Percentiles rank a stretch among this genome's conserved stretches.
These are phyloP conservation scores for Ceratocystis destructans DNA, from an alignment of 2,329 filamentous ascomycete species.

Conservation along the genomic window DNA sequence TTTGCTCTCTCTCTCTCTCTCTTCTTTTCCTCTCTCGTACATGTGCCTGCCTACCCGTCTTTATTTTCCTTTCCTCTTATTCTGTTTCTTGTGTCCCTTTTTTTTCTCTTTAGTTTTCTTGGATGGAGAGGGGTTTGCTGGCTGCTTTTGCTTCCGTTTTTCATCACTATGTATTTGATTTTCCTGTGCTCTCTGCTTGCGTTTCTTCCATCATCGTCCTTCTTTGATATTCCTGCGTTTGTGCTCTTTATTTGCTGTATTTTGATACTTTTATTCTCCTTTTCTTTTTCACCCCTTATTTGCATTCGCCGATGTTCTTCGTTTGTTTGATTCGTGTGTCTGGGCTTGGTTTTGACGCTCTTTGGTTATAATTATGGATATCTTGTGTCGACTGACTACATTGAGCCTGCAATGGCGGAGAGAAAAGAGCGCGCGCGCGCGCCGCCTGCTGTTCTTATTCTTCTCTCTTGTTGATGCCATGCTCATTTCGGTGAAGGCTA, in stretches of 20 bases:
- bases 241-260: slow-evolving; percentile 17
- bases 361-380: too few species aligned
- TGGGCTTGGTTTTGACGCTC: background rate
- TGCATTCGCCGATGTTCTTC: slow-evolving; percentile 18
- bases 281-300: slow-evolving; percentile 12
- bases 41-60: background rate
- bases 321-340: slow-evolving; percentile 17
- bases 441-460: too few species aligned
- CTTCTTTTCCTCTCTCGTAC: background rate
- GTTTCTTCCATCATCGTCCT: slow-evolving; percentile 16
- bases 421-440: too few species aligned
- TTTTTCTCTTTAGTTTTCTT: background rate
- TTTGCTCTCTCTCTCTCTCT: background rate
- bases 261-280: slow-evolving; percentile 17
- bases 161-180: slow-evolving; percentile 13
- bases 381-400: too few species aligned
- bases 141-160: slow-evolving; percentile 11
- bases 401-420: too few species aligned
- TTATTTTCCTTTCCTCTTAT: background rate
- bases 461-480: too few species aligned
- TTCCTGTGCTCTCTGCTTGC: slow-evolving; percentile 12
- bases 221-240: background rate
- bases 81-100: slow-evolving; percentile 8
- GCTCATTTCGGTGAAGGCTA: too few species aligned
- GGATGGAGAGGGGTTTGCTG: slow-evolving; percentile 10